A percentile compares a stretch with the other conserved stretches of the same genome.
Evolutionary conservation across 2,329 filamentous ascomycete genomes (phyloP).

Genomic region (Keithomyces neogunnii): DNA sequence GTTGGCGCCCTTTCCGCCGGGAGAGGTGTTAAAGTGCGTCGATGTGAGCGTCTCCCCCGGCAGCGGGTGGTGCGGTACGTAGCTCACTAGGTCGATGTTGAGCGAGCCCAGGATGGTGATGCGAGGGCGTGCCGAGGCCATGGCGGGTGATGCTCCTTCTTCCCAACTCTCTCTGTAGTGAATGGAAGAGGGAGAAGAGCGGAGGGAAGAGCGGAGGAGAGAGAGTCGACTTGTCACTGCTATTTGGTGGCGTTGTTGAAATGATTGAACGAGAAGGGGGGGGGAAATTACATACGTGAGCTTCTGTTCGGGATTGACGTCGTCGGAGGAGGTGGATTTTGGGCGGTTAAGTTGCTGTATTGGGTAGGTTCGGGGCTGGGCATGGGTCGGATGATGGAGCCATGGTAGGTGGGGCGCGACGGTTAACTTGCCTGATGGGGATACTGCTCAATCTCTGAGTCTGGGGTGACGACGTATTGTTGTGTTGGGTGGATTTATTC

Average conservation of each 20-base stretch:
- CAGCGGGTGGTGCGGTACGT: constrained; percentile 72
- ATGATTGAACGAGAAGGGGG: no score
- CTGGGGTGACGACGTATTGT: no score
- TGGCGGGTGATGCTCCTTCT: background rate
- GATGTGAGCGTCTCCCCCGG: constrained; percentile 84
- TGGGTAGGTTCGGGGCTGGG: background rate
- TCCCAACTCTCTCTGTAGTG: background rate
- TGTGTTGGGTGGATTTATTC: no score
- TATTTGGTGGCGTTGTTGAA: no score
- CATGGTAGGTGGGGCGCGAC: background rate
- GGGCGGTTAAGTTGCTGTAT: background rate
- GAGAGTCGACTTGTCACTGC: background rate
- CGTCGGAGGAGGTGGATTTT: no score
- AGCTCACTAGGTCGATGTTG: constrained; percentile 88
- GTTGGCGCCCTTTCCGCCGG: constrained; percentile 92
- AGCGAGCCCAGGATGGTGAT: constrained; percentile 88
- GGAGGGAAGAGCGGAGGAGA: background rate
- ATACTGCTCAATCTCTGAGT: no score
- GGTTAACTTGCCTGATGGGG: background rate
- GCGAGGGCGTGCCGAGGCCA: constrained; percentile 22
- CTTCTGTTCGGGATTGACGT: background rate
- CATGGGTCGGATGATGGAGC: background rate
- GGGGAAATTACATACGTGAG: background rate
- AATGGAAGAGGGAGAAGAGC: background rate
- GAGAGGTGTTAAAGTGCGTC: constrained; percentile 67